phyloP scores from a whole-genome alignment of 129 eudicot species.

The Flaveria linearis region DNA sequence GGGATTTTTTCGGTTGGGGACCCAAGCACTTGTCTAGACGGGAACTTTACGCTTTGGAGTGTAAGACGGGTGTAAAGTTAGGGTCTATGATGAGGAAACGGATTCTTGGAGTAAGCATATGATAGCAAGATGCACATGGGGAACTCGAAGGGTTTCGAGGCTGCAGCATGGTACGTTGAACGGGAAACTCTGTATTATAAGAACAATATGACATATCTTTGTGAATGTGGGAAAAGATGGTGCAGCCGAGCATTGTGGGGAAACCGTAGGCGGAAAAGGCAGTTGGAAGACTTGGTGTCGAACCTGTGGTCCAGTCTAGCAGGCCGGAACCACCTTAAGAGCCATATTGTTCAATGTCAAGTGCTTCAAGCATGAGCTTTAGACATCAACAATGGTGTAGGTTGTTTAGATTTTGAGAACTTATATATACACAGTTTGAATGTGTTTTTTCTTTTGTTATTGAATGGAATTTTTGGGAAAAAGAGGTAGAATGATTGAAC shows the following conservation, averaged over 20 bases:
- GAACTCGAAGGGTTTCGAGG: constrained; percentile 78
- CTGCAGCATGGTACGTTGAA: constrained; percentile 69
- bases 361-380: constrained; percentile 68
- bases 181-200: constrained; percentile 62
- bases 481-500: neutral
- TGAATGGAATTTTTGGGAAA: neutral
- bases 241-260: constrained; percentile 45
- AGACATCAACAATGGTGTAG: constrained; percentile 12
- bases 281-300: constrained; percentile 63
- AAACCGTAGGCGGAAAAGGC: constrained; percentile 63
- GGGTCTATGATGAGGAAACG: constrained; percentile 62
- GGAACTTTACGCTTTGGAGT: constrained; percentile 78
- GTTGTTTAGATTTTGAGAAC: constrained; percentile 24
- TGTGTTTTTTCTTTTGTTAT: constrained; percentile 9
- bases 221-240: constrained; percentile 57
- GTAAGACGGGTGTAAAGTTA: constrained; percentile 80
- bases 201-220: constrained; percentile 74
- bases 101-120: constrained; percentile 78
- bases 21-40: constrained; percentile 68
- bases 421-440: constrained; percentile 32
- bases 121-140: constrained; percentile 82
- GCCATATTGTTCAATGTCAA: constrained; percentile 77
- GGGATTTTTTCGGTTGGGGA: constrained; percentile 85
- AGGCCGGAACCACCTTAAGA: constrained; percentile 62
- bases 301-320: constrained; percentile 67